phyloP scores from a whole-genome alignment of 2,329 filamentous ascomycete species.

The Aureobasidium musti region DNA sequence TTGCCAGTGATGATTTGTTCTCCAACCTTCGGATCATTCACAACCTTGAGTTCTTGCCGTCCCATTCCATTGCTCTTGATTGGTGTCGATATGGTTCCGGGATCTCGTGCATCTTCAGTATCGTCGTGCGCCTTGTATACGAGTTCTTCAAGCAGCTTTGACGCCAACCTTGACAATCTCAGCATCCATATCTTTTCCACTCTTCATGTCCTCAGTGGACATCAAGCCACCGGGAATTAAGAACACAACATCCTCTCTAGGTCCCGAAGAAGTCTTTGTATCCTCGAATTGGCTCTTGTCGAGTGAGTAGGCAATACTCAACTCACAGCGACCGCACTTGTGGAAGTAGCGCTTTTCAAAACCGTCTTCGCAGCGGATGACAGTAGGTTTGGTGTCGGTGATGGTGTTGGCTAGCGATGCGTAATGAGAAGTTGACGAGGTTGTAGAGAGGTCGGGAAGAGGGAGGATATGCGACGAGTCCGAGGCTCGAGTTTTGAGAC shows the following conservation, averaged over 20 bases:
- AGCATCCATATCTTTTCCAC: conserved; percentile 41
- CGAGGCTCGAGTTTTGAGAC: conserved; percentile 28
- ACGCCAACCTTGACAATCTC: conserved; percentile 29
- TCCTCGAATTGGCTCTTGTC: conserved; percentile 53
- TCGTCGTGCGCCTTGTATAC: background rate
- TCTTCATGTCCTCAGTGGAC: conserved; percentile 59
- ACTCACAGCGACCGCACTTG: conserved; percentile 61
- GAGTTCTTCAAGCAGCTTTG: conserved; percentile 25
- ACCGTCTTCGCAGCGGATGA: conserved; percentile 53
- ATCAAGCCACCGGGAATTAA: conserved; percentile 62
- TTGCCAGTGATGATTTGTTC: too few relatives aligned
- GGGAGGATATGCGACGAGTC: conserved; percentile 23
- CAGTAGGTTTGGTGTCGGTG: conserved; percentile 49
- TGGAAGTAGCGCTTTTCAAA: conserved; percentile 66
- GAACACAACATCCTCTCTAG: conserved; percentile 57
- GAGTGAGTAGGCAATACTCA: conserved; percentile 65
- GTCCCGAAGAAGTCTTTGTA: conserved; percentile 38
- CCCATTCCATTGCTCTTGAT: background rate
- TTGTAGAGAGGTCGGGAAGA: conserved; percentile 4
- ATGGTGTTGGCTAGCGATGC: conserved; percentile 55
- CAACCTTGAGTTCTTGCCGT: background rate
- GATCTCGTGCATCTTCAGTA: background rate
- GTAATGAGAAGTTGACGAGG: conserved; percentile 42
- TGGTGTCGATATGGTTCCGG: too few relatives aligned
- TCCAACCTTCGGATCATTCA: background rate